These are phyloP conservation scores for Anthracocystis setariae DNA, from an alignment of 1,284 basidiomycete species.

Conservation along the genomic window DNA sequence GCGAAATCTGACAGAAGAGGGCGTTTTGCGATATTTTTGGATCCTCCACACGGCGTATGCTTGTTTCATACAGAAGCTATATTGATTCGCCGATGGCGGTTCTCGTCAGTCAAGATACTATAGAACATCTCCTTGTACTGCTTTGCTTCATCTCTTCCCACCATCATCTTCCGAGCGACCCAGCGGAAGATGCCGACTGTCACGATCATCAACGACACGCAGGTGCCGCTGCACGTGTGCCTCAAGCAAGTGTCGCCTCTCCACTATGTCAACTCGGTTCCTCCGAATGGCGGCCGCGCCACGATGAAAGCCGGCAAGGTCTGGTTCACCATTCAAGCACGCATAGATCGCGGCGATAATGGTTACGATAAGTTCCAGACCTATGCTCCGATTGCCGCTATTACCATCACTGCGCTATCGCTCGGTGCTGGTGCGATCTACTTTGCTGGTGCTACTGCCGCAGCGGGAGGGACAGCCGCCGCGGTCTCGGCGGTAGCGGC, in stretches of 20 bases:
- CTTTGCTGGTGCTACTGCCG: slow-evolving; percentile 45
- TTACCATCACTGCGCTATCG: slow-evolving; percentile 46
- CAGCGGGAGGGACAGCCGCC: slow-evolving; percentile 49
- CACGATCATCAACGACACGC: slow-evolving; percentile 57
- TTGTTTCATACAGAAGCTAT: not conserved
- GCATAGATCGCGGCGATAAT: slow-evolving; percentile 52
- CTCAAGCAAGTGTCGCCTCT: slow-evolving; percentile 59
- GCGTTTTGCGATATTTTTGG: not conserved
- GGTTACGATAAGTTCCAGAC: slow-evolving; percentile 55
- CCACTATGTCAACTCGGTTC: slow-evolving; percentile 55
- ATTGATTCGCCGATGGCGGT: not conserved
- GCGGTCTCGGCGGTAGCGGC: slow-evolving; percentile 48
- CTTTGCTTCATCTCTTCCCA: not conserved
- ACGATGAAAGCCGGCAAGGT: slow-evolving; percentile 49
- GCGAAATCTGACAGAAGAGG: no score
- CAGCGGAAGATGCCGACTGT: slow-evolving; percentile 46
- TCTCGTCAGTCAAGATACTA: not conserved
- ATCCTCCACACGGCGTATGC: not conserved
- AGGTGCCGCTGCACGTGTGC: slow-evolving; percentile 57
- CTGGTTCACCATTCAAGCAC: slow-evolving; percentile 61
- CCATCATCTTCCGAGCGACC: not conserved
- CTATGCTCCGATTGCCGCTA: slow-evolving; percentile 54
- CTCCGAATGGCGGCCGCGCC: slow-evolving; percentile 42
- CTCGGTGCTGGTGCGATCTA: slow-evolving; percentile 60
- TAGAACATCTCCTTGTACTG: not conserved